Percentiles rank a stretch among this genome's conserved stretches.
phyloP scores from a whole-genome alignment of 139 green algal genomes.

The Chlorella sp. region DNA sequence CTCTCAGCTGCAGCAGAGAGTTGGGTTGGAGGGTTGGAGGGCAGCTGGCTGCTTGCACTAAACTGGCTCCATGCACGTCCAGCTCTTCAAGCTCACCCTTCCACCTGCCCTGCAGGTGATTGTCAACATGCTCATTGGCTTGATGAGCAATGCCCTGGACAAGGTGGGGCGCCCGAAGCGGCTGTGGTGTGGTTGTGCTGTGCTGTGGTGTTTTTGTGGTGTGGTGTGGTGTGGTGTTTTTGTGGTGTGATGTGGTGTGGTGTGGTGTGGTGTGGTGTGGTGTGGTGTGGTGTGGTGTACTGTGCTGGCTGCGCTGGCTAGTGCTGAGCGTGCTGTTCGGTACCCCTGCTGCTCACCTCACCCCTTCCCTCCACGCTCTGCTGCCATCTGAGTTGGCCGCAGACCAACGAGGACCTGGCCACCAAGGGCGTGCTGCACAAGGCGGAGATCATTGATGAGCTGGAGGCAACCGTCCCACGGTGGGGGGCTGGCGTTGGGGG shows the following conservation, averaged over 20 bases:
- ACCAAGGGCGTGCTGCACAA: conserved; percentile 42
- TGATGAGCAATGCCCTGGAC: conserved; percentile 56
- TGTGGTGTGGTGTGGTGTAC: too few species aligned
- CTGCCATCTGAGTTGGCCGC: background rate
- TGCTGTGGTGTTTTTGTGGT: too few species aligned
- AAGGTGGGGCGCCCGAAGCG: conserved; percentile 20
- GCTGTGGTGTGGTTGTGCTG: too few species aligned
- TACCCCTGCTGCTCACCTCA: too few species aligned
- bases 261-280: too few species aligned
- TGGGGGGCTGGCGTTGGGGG: conserved; percentile 31
- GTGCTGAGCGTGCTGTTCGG: too few species aligned
- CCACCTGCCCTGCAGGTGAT: conserved; percentile 41
- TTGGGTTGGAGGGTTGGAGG: background rate
- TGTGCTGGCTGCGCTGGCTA: too few species aligned
- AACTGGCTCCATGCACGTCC: background rate
- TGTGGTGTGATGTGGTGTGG: too few species aligned
- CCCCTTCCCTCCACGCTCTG: background rate
- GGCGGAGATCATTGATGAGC: conserved; percentile 63
- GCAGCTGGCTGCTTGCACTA: background rate
- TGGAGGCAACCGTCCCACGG: conserved; percentile 57
- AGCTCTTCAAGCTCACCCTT: conserved; percentile 4
- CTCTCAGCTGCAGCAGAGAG: too few species aligned
- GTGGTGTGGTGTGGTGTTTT: too few species aligned
- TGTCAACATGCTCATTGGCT: conserved; percentile 60
- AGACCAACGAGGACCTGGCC: conserved; percentile 40